Percentiles rank a stretch among this genome's conserved stretches.
Conservation (phyloP, 495 filamentous ascomycete species). For the Penicillium waksmanii region DNA sequence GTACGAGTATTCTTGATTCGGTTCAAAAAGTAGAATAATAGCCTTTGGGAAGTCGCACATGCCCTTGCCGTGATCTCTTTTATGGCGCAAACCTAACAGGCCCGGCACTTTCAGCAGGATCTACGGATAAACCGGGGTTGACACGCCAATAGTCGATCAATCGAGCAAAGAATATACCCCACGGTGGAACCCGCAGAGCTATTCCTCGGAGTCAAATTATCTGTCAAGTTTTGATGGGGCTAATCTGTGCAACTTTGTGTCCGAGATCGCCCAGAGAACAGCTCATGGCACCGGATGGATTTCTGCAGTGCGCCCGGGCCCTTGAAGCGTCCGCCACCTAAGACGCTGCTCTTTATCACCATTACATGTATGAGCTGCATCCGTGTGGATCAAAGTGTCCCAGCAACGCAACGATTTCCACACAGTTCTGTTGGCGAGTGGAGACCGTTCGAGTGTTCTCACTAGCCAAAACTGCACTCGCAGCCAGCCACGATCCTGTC, state of each 20-base stretch:
- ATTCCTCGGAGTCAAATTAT: neutral
- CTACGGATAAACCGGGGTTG: neutral
- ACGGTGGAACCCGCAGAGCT: neutral
- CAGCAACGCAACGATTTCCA: no score
- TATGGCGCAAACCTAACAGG: no score
- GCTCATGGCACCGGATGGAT: constrained; percentile 8
- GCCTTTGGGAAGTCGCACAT: neutral
- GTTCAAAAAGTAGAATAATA: neutral
- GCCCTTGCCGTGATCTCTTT: neutral
- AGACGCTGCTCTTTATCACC: neutral
- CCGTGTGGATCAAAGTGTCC: no score
- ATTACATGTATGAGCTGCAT: no score
- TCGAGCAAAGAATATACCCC: neutral
- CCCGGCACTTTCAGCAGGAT: neutral
- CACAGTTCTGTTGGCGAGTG: neutral
- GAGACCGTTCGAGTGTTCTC: neutral
- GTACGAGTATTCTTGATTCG: no score
- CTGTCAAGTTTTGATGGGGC: neutral
- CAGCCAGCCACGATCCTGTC: constrained; percentile 26
- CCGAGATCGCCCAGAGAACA: neutral
- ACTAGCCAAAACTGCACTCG: constrained; percentile 11
- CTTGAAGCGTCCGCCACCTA: neutral
- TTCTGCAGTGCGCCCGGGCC: constrained; percentile 14
- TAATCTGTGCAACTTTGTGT: neutral
- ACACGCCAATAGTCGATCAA: neutral